Percentiles rank a stretch among this genome's conserved stretches.
Conservation (phyloP, 1,139 yeast species). For the Tardiomyces digboiensis region DNA sequence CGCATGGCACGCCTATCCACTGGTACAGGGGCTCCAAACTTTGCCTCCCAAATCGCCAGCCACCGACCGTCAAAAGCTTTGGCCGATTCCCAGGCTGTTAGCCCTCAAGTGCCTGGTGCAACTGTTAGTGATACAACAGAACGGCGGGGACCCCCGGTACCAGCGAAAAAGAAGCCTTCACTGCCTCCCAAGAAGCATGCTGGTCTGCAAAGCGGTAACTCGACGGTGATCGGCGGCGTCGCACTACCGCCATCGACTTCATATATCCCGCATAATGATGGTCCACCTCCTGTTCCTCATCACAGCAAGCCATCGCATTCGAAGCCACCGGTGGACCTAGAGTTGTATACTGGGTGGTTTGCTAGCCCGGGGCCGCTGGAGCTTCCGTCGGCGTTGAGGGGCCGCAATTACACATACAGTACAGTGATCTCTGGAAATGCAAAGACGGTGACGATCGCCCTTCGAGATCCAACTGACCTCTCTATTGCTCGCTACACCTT, state of each 20-base stretch:
- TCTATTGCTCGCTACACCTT: slow-evolving; percentile 38
- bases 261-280: too few relatives aligned
- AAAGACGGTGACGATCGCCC: slow-evolving; percentile 14
- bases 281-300: slow-evolving; percentile 7
- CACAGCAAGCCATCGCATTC: slow-evolving; percentile 9
- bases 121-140: too few relatives aligned
- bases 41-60: slow-evolving; percentile 13
- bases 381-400: background rate
- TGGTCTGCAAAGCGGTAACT: too few relatives aligned
- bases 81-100: slow-evolving; percentile 4
- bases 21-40: slow-evolving; percentile 16
- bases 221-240: too few relatives aligned
- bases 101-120: too few relatives aligned
- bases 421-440: background rate
- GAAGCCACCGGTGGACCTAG: background rate
- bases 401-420: background rate
- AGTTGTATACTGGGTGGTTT: slow-evolving; percentile 2
- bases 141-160: slow-evolving; percentile 6
- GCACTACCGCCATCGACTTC: too few relatives aligned
- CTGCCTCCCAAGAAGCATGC: slow-evolving; percentile 19
- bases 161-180: slow-evolving; percentile 21
- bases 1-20: slow-evolving; percentile 1
- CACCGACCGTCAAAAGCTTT: background rate
- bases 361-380: background rate
- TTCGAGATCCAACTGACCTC: slow-evolving; percentile 41